A percentile compares a stretch with the other conserved stretches of the same genome.
Conservation (phyloP, 2,329 filamentous ascomycete genomes). For the Paracoccidioides lutzii region DNA sequence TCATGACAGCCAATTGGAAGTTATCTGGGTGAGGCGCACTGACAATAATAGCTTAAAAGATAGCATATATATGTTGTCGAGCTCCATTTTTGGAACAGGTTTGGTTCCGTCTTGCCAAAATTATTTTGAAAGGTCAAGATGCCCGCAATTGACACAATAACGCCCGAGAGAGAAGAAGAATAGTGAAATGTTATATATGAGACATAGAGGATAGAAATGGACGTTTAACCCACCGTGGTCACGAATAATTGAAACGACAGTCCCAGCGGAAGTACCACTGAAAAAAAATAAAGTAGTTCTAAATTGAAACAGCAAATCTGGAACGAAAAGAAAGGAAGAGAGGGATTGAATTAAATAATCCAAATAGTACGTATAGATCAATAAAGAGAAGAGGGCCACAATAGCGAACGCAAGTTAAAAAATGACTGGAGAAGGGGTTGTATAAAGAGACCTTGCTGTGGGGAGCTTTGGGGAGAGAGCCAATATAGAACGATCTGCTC, state of each 20-base stretch:
- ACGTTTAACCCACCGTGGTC: background rate
- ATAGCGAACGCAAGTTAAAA: background rate
- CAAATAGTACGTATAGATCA: background rate
- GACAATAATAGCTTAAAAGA: constrained; percentile 13
- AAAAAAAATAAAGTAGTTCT: background rate
- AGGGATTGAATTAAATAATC: background rate
- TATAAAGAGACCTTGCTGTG: constrained; percentile 5
- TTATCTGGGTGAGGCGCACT: constrained; percentile 3
- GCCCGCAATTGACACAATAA: constrained; percentile 3
- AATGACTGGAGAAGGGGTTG: constrained; percentile 4
- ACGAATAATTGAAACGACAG: constrained; percentile 6
- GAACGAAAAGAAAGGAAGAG: background rate
- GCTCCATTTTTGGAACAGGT: constrained; percentile 6
- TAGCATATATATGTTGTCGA: constrained; percentile 10
- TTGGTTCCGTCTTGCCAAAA: background rate
- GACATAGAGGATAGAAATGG: background rate
- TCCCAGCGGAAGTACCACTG: constrained; percentile 6
- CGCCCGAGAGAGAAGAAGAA: constrained; percentile 1
- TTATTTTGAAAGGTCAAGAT: constrained; percentile 2
- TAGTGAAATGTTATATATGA: constrained; percentile 3
- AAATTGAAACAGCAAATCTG: background rate
- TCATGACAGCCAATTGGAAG: background rate
- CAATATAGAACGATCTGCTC: background rate
- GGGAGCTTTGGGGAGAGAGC: constrained; percentile 3
- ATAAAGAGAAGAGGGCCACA: constrained; percentile 1